A percentile compares a stretch with the other conserved stretches of the same genome.
Conservation (phyloP, 2,329 filamentous ascomycete genomes). For the Curvularia verruculosa region DNA sequence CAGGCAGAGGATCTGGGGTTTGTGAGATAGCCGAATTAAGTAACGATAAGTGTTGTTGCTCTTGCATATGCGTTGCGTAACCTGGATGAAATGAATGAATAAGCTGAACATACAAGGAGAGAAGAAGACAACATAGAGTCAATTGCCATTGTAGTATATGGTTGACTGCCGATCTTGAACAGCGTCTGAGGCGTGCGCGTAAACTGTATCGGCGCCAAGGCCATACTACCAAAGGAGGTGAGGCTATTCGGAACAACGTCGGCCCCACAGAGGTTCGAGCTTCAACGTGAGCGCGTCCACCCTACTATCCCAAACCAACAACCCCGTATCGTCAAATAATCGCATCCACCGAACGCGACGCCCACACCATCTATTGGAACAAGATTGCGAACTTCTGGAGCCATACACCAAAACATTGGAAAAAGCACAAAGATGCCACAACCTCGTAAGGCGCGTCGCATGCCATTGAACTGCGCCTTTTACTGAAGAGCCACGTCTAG, state of each 20-base stretch:
- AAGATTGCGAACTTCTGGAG: neutral
- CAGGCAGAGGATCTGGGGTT: neutral
- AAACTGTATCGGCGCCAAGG: neutral
- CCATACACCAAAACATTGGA: neutral
- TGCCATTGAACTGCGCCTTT: neutral
- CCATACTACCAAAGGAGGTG: constrained; percentile 2
- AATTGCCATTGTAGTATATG: neutral
- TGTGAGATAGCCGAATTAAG: neutral
- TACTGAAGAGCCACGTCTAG: constrained; percentile 20
- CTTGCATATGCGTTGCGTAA: neutral
- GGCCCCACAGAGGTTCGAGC: constrained; percentile 24
- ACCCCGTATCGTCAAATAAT: constrained; percentile 4
- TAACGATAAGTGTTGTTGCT: neutral
- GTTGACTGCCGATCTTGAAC: neutral
- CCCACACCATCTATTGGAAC: neutral
- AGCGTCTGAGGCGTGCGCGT: neutral
- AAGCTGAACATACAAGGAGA: neutral
- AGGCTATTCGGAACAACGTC: constrained; percentile 22
- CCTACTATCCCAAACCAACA: constrained; percentile 12
- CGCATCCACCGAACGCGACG: neutral
- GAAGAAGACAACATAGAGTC: too few relatives aligned
- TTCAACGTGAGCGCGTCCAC: constrained; percentile 18
- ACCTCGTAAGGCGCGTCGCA: constrained; percentile 26
- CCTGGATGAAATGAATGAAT: neutral
- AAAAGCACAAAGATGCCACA: constrained; percentile 27